A percentile compares a stretch with the other conserved stretches of the same genome.
phyloP scores from a whole-genome alignment of 108 stramenopile species.

The Asterionellopsis glacialis region DNA sequence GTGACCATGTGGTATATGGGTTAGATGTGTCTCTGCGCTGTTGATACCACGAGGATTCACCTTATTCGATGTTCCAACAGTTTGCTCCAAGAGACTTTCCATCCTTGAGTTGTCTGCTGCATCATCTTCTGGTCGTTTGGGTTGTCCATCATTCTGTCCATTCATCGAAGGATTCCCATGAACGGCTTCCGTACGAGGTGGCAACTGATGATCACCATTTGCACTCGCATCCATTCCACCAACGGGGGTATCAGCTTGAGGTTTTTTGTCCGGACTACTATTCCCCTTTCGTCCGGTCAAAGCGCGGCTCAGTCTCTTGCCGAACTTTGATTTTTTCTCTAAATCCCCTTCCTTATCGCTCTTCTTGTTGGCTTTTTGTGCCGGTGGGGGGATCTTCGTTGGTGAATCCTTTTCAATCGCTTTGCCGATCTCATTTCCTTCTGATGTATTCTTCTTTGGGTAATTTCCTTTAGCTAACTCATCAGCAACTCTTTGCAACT shows the following conservation, averaged over 20 bases:
- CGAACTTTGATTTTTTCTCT: neutral
- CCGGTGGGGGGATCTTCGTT: neutral
- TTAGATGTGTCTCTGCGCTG: constrained; percentile 31
- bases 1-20: constrained; percentile 52
- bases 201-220: neutral
- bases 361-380: neutral
- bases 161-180: neutral
- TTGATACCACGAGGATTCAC: constrained; percentile 47
- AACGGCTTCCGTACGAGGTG: neutral
- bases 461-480: constrained; percentile 33
- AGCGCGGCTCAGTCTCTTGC: constrained; percentile 2
- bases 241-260: neutral
- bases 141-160: neutral
- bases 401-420: neutral
- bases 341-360: neutral
- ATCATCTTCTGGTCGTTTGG: constrained; percentile 35
- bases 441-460: constrained; percentile 1
- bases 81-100: constrained; percentile 52
- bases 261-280: neutral
- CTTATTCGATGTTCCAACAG: constrained; percentile 33
- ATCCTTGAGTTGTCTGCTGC: constrained; percentile 42
- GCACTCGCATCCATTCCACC: neutral
- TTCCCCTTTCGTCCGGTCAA: constrained; percentile 2
- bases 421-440: neutral
- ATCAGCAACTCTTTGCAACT: constrained; percentile 54